These are phyloP conservation scores for Penicillium sp. DNA, from an alignment of 2,329 filamentous ascomycete species.

Conservation along the genomic window DNA sequence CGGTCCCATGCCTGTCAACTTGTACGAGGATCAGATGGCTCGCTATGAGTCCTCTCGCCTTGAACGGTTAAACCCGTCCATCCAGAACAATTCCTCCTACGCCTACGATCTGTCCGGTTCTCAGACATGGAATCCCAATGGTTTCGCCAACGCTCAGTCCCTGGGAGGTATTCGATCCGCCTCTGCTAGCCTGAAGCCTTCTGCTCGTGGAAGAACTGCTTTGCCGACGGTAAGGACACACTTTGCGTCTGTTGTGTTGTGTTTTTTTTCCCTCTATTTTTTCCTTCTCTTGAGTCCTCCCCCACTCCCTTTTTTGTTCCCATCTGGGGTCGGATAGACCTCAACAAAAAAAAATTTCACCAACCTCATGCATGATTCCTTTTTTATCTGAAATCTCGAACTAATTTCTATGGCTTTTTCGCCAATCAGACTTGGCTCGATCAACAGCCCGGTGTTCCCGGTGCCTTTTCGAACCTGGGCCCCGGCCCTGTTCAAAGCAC, in stretches of 20 bases:
- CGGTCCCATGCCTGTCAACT: constrained; percentile 66
- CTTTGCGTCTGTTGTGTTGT: neutral
- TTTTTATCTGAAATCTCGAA: neutral
- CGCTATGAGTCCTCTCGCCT: constrained; percentile 59
- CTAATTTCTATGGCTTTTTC: neutral
- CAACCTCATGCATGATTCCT: neutral
- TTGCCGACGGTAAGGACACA: constrained; percentile 70
- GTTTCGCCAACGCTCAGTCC: constrained; percentile 68
- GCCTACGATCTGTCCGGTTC: constrained; percentile 70
- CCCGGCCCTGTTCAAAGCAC: constrained; percentile 46
- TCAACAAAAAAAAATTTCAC: neutral
- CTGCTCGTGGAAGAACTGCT: constrained; percentile 60
- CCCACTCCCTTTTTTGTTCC: neutral
- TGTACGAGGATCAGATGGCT: constrained; percentile 72
- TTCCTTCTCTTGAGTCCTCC: neutral
- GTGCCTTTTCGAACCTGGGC: constrained; percentile 52
- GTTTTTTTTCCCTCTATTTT: constrained; percentile 5
- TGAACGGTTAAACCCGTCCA: constrained; percentile 64
- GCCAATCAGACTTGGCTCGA: constrained; percentile 65
- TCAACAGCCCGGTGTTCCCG: constrained; percentile 54
- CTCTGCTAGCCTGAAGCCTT: constrained; percentile 60
- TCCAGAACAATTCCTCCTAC: constrained; percentile 63
- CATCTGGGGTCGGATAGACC: neutral
- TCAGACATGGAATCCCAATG: constrained; percentile 81
- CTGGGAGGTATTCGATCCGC: constrained; percentile 67